Evolutionary conservation across 1,284 basidiomycete genomes (phyloP).

Genomic region (Grifola frondosa): DNA sequence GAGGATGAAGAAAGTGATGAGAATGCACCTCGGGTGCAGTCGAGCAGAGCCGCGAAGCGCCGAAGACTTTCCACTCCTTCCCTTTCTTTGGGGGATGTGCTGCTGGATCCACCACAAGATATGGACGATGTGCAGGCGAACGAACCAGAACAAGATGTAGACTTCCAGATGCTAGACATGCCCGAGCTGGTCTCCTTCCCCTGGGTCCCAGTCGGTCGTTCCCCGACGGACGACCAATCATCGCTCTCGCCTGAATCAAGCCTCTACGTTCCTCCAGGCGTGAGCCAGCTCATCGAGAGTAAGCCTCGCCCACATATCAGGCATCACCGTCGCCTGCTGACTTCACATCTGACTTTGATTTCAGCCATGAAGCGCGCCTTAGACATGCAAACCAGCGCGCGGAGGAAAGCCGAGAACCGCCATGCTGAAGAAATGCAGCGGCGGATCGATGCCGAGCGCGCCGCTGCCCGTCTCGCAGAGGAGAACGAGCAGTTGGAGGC

Average conservation of each 20-base stretch:
- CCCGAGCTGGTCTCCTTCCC: constrained; percentile 34
- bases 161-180: constrained; percentile 37
- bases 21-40: constrained; percentile 3
- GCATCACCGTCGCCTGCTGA: neutral
- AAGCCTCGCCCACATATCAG: constrained; percentile 1
- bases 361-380: constrained; percentile 38
- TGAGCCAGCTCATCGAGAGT: constrained; percentile 38
- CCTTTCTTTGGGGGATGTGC: neutral
- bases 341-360: neutral
- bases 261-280: constrained; percentile 36
- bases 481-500: constrained; percentile 20
- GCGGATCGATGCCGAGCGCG: constrained; percentile 19
- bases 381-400: constrained; percentile 30
- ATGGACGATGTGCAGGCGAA: constrained; percentile 5
- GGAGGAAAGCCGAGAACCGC: constrained; percentile 31
- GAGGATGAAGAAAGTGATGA: constrained; percentile 3
- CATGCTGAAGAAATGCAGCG: constrained; percentile 21
- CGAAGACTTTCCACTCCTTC: constrained; percentile 9
- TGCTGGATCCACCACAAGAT: neutral
- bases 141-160: constrained; percentile 11
- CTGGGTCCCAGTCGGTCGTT: constrained; percentile 25
- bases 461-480: constrained; percentile 17
- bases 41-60: constrained; percentile 14
- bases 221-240: constrained; percentile 2
- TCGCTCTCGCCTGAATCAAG: constrained; percentile 7